These are phyloP conservation scores for Pythium monospermum DNA, from an alignment of 352 stramenopile species.

Conservation along the genomic window DNA sequence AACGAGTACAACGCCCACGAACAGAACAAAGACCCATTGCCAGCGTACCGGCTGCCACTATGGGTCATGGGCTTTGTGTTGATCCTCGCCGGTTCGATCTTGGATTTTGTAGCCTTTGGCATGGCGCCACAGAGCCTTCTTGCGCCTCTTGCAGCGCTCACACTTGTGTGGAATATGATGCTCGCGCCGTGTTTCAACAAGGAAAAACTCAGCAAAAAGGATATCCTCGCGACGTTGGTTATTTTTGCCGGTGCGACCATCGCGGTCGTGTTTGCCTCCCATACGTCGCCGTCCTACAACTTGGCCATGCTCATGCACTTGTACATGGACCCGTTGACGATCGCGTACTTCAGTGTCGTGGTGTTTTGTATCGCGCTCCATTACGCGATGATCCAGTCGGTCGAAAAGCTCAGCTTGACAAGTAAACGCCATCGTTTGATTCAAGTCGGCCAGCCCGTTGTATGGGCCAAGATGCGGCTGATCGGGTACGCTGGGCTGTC, in stretches of 20 bases:
- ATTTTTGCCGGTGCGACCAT: constrained; percentile 83
- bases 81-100: constrained; percentile 71
- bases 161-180: constrained; percentile 91
- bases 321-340: constrained; percentile 69
- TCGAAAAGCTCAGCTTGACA: constrained; percentile 63
- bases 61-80: constrained; percentile 84
- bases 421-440: constrained; percentile 72
- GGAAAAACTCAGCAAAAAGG: constrained; percentile 75
- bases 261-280: constrained; percentile 76
- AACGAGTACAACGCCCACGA: constrained; percentile 62
- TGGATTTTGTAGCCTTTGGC: constrained; percentile 90
- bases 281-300: constrained; percentile 82
- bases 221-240: constrained; percentile 75
- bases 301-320: constrained; percentile 72
- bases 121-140: constrained; percentile 86
- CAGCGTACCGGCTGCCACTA: constrained; percentile 71
- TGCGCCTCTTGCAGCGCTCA: constrained; percentile 83
- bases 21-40: constrained; percentile 36
- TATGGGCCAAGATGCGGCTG: constrained; percentile 65
- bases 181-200: constrained; percentile 85
- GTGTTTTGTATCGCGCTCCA: constrained; percentile 48
- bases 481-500: constrained; percentile 62
- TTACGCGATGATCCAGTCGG: constrained; percentile 59
- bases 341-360: constrained; percentile 56
- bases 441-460: constrained; percentile 49